Evolutionary conservation across 106 monocot genomes (phyloP), one percentile per base, ranked within the genome.

Genomic region (Acanthochlamys bracteata): DNA sequence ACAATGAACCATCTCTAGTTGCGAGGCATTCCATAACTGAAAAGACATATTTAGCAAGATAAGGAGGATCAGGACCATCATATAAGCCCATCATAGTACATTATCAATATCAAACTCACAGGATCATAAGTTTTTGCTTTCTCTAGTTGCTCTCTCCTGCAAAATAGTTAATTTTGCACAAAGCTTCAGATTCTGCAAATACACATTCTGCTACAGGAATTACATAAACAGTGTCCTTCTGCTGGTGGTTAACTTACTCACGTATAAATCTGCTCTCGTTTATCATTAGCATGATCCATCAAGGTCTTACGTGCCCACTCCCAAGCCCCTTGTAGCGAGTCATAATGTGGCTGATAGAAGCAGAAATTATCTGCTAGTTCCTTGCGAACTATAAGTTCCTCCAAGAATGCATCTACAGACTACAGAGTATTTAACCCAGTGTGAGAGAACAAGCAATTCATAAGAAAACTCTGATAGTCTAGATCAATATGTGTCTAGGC

Each of bases 11-110:
- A 98, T 88, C 77, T 98, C 91, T 67, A 92, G 23, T 68, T 98
- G 98, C 60, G 88, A 85, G 52, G 98, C 98, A 92, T 98, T 98
- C 98, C 98, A 98, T 20, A 98, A 79, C 98, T 98, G 75, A 73
- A 63, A 68, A 55, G 22, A 20, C 8, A 55, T 19, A 51, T 15
- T 13, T 51, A 51, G 51, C n/a, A 19, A 51, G 13, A 55, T 20
- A 55, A 55, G 55, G 11, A 14, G 17, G 4, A 4, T 49, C 13
- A 43, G 43, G 13, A 13, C 49, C 49, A 49, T 3, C 17, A 49
- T 49, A 49, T 49, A 12, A 10, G 2, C 49, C 49, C 12, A 49
- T 14, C 15, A 12, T 55, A 55, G 20, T 15, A 17, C 22, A 3
- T 22, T 7, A 40, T 7, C 14, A 40, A 16, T 40, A 11, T 20